Evolutionary conservation across 176 grass and related monocot species (phyloP).

Genomic region (Bromus sterilis): DNA sequence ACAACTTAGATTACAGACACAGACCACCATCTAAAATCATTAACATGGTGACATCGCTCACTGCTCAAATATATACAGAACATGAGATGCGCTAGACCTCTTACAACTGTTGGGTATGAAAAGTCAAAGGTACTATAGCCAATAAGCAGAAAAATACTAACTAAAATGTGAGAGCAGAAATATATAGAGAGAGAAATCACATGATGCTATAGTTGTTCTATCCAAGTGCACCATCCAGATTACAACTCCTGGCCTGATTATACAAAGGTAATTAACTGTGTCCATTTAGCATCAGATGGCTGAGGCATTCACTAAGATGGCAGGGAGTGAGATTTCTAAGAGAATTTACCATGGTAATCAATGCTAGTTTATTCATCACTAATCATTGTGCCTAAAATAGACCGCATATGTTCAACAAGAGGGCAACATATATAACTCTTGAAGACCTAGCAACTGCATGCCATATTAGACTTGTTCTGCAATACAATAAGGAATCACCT

Average conservation of each 20-base stretch:
- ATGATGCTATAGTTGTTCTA: background rate
- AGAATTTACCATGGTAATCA: background rate
- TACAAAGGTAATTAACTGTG: background rate
- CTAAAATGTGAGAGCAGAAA: background rate
- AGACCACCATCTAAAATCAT: background rate
- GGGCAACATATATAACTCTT: background rate
- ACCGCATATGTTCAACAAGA: background rate
- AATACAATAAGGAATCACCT: slow-evolving; percentile 41
- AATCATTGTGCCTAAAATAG: background rate
- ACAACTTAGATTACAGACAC: background rate
- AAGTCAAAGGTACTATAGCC: no score
- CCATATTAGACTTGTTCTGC: background rate
- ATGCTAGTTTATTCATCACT: background rate
- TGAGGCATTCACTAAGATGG: background rate
- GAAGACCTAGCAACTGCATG: background rate
- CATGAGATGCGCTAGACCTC: background rate
- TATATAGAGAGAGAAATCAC: background rate
- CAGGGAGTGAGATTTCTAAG: background rate
- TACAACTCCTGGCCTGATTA: background rate
- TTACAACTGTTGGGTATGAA: background rate
- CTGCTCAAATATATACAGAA: background rate
- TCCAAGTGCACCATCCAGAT: background rate
- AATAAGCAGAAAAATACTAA: background rate
- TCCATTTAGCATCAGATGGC: background rate
- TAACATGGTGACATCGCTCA: background rate